phyloP scores from a whole-genome alignment of 2,329 filamentous ascomycete species.

The Aspergillus quadricinctus region DNA sequence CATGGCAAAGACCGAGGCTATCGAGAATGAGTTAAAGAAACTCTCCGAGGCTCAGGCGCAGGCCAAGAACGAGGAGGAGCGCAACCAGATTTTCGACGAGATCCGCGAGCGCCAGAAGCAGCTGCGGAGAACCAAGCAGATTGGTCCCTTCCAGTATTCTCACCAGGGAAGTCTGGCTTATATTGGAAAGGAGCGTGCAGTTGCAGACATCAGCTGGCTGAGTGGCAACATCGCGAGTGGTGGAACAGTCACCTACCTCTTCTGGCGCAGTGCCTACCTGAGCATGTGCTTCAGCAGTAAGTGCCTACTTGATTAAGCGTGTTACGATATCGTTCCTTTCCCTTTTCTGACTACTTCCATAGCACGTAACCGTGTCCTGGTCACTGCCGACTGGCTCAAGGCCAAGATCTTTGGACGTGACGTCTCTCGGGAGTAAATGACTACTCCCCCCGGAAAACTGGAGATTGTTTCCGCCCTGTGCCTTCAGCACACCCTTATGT shows the following conservation, averaged over 20 bases:
- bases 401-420: conserved; percentile 95
- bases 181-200: conserved; percentile 96
- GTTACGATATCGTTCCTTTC: background rate
- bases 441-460: background rate
- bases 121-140: conserved; percentile 82
- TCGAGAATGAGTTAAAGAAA: conserved; percentile 70
- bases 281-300: conserved; percentile 99
- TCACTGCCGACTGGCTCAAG: conserved; percentile 94
- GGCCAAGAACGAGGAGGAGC: conserved; percentile 59
- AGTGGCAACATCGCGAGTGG: conserved; percentile 94
- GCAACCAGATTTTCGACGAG: conserved; percentile 60
- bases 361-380: conserved; percentile 92
- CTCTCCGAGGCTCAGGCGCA: conserved; percentile 63
- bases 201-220: conserved; percentile 95
- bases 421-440: conserved; percentile 53
- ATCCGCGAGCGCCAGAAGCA: conserved; percentile 86
- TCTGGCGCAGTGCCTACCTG: conserved; percentile 96
- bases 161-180: conserved; percentile 97
- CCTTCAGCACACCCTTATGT: conserved; percentile 8
- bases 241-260: conserved; percentile 91
- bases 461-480: conserved; percentile 3
- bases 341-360: conserved; percentile 11
- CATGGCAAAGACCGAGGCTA: conserved; percentile 87
- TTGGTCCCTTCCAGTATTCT: conserved; percentile 97
- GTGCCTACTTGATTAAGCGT: conserved; percentile 39